Evolutionary conservation across 352 stramenopile species (phyloP), one percentile per base, ranked within the genome.

Genomic region (Pythium plurisporium): DNA sequence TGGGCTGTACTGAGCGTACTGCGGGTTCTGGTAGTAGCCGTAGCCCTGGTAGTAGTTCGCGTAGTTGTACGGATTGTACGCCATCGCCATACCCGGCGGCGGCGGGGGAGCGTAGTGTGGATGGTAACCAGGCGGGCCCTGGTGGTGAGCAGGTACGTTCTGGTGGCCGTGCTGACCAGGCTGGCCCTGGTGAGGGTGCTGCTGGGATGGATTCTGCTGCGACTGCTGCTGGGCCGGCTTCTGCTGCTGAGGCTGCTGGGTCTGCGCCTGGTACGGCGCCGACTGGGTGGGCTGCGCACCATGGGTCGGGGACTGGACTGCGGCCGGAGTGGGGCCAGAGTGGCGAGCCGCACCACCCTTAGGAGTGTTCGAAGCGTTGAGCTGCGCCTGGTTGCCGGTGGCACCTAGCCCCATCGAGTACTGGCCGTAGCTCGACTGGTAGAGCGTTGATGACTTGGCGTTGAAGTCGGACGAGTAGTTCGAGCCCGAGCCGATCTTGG

Each of bases 1-100:
- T 23, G 85, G 82, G 57, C 82, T 94, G 78, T 93, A 94, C 66
- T 94, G 85, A 9, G 82, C 64, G 71, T 91, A 94, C 77, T 69
- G 85, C 9, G 82, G 85, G 68, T 91, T 94, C 62, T 92, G 82
- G 67, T 93, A 94, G 67, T 94, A 94, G 29, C 80, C 79, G 61
- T 93, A 94, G 56, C 80, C 79, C 61, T 92, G 85, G 68, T 92
- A 94, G 69, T 93, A 91, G 34, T 67, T 79, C 31, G 67, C 73
- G 62, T 94, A 94, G 64, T 89, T 94, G 73, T 94, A 94, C 49
- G 85, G 85, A 69, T 94, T 92, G 79, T 92, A 94, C 8, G 78
- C 79, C 70, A 94, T 68, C 19, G 85, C 81, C 85, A 94, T 94
- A 25, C 85, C 85, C 23, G 85, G 85, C 26, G 85, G 85, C n/a